phyloP scores from a whole-genome alignment of 192 early-diverging fungal species.

The Coemansia sp. region DNA sequence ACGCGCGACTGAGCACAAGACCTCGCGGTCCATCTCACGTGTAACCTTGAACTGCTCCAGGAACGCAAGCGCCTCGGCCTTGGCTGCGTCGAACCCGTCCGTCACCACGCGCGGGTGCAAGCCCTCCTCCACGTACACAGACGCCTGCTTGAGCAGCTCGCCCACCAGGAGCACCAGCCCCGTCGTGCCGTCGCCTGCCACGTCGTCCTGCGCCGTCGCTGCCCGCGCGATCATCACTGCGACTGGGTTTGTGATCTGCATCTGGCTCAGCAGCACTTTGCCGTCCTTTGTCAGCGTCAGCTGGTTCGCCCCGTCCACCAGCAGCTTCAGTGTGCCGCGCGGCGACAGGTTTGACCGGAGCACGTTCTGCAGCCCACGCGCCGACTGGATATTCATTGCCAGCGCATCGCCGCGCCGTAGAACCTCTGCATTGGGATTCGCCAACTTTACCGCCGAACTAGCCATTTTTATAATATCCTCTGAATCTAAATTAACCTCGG shows the following conservation, averaged over 20 bases:
- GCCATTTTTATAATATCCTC: slow-evolving; percentile 36
- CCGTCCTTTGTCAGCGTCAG: slow-evolving; percentile 99
- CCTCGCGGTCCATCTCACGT: slow-evolving; percentile 84
- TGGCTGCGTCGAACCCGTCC: slow-evolving; percentile 96
- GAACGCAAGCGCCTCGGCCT: slow-evolving; percentile 93
- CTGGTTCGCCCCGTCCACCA: slow-evolving; percentile 94
- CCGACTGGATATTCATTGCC: slow-evolving; percentile 93
- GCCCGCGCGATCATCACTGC: slow-evolving; percentile 99
- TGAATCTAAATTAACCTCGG: too few relatives aligned
- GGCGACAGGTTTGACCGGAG: slow-evolving; percentile 96
- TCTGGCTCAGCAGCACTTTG: slow-evolving; percentile 96
- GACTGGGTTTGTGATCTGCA: slow-evolving; percentile 99
- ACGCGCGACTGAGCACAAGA: slow-evolving; percentile 86
- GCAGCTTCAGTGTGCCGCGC: slow-evolving; percentile 98
- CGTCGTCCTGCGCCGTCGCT: slow-evolving; percentile 99
- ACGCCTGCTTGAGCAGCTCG: slow-evolving; percentile 95
- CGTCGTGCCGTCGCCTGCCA: slow-evolving; percentile 98
- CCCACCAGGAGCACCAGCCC: slow-evolving; percentile 95
- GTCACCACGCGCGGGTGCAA: slow-evolving; percentile 94
- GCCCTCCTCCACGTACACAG: slow-evolving; percentile 92
- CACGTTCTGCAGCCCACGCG: slow-evolving; percentile 94
- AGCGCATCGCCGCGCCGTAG: slow-evolving; percentile 97
- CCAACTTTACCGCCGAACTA: slow-evolving; percentile 81
- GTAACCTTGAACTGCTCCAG: slow-evolving; percentile 82
- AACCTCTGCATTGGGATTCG: slow-evolving; percentile 99